Evolutionary conservation across 495 filamentous ascomycete genomes (phyloP).

Genomic region (Chlorociboria aeruginascens): DNA sequence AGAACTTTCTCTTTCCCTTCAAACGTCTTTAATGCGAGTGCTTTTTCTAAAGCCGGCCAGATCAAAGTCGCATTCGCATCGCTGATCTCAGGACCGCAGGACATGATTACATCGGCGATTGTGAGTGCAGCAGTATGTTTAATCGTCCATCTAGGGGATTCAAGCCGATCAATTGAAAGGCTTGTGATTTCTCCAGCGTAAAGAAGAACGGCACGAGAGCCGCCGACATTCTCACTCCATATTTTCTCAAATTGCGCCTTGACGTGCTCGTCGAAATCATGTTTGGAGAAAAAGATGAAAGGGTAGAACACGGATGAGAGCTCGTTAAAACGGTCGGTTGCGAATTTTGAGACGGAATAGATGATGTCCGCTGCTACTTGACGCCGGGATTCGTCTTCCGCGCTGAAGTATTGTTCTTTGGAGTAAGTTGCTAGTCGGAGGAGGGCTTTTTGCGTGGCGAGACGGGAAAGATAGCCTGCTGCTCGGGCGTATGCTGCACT

Average conservation of each 20-base stretch:
- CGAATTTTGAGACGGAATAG: constrained; percentile 69
- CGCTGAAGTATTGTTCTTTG: constrained; percentile 61
- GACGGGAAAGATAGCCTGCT: constrained; percentile 70
- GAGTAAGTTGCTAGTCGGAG: constrained; percentile 53
- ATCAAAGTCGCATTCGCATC: constrained; percentile 45
- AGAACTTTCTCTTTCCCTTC: constrained; percentile 84
- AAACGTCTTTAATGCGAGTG: constrained; percentile 80
- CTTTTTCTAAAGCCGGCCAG: constrained; percentile 74
- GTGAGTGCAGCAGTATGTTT: constrained; percentile 79
- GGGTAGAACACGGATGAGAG: constrained; percentile 66
- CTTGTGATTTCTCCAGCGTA: constrained; percentile 73
- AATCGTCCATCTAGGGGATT: constrained; percentile 74
- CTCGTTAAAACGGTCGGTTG: constrained; percentile 75
- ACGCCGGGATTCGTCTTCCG: constrained; percentile 62
- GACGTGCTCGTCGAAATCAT: constrained; percentile 71
- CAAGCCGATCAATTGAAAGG: constrained; percentile 52
- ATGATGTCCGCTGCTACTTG: constrained; percentile 69
- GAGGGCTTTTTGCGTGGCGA: constrained; percentile 58
- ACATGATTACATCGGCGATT: constrained; percentile 58
- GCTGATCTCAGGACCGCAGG: constrained; percentile 38
- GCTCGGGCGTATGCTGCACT: constrained; percentile 74
- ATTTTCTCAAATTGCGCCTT: constrained; percentile 63
- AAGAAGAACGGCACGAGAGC: constrained; percentile 64
- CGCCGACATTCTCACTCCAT: constrained; percentile 84
- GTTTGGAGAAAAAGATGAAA: constrained; percentile 77